A percentile compares a stretch with the other conserved stretches of the same genome.
Evolutionary conservation across 1,284 basidiomycete genomes (phyloP).

Genomic region (Austropuccinia psidii): DNA sequence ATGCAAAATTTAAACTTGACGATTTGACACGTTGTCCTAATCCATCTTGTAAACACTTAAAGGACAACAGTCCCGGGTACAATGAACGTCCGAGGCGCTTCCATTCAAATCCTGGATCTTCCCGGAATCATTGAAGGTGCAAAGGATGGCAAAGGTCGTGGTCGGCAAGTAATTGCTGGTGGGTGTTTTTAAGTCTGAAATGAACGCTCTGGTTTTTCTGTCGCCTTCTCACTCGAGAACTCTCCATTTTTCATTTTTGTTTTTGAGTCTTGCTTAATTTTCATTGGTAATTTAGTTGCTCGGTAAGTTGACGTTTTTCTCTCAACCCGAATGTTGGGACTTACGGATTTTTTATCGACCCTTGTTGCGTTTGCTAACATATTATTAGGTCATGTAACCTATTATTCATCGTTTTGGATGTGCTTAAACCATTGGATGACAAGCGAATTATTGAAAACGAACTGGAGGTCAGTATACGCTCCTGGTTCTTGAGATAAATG

Average conservation of each 20-base stretch:
- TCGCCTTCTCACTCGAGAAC: constrained; percentile 13
- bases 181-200: constrained; percentile 44
- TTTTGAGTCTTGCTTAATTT: neutral
- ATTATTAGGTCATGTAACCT: constrained; percentile 96
- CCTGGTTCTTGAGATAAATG: neutral
- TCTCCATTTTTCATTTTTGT: neutral
- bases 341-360: neutral
- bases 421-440: constrained; percentile 91
- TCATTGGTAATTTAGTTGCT: constrained; percentile 6
- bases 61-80: constrained; percentile 82
- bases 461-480: constrained; percentile 61
- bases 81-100: constrained; percentile 85
- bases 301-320: neutral
- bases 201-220: neutral
- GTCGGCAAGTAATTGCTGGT: constrained; percentile 88
- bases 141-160: constrained; percentile 94
- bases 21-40: neutral
- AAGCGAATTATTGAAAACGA: constrained; percentile 84
- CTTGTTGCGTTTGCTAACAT: no score
- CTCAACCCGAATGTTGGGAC: neutral
- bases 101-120: constrained; percentile 59
- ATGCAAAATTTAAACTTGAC: neutral
- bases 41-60: neutral
- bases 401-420: constrained; percentile 97
- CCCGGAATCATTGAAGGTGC: constrained; percentile 98